Evolutionary conservation across 2,329 filamentous ascomycete genomes (phyloP).

Genomic region (Fusarium nelsonii): DNA sequence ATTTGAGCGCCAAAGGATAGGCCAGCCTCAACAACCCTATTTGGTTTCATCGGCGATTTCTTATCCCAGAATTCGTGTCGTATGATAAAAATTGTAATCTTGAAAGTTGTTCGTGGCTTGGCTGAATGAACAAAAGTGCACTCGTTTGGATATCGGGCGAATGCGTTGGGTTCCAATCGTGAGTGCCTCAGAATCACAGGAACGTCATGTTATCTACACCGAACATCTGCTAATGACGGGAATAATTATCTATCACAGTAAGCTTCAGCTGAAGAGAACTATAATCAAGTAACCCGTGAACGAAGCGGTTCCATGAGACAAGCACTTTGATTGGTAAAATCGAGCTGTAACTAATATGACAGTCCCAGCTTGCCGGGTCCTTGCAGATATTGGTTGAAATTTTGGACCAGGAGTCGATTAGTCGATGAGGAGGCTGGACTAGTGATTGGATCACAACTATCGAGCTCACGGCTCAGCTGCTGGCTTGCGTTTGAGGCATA

Average conservation of each 20-base stretch:
- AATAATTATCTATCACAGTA: not conserved
- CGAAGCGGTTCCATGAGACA: not conserved
- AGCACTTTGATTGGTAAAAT: conserved; percentile 12
- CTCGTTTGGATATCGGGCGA: conserved; percentile 5
- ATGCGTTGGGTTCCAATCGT: conserved; percentile 37
- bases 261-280: conserved; percentile 5
- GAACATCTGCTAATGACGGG: not conserved
- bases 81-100: conserved; percentile 17
- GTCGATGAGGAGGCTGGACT: not conserved
- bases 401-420: not conserved
- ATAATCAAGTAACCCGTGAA: not conserved
- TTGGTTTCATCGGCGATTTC: not conserved
- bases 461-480: conserved; percentile 10
- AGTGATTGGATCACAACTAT: conserved; percentile 11
- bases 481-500: conserved; percentile 24
- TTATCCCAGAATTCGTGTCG: not conserved
- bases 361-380: conserved; percentile 25
- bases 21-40: conserved; percentile 8
- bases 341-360: conserved; percentile 12
- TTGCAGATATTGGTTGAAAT: conserved; percentile 8
- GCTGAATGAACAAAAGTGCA: conserved; percentile 1
- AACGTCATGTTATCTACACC: conserved; percentile 11
- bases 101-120: conserved; percentile 23
- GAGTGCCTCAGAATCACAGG: conserved; percentile 14
- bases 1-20: not conserved